Conservation (phyloP, 2,329 filamentous ascomycete genomes). For the Fonsecaea pedrosoi region DNA sequence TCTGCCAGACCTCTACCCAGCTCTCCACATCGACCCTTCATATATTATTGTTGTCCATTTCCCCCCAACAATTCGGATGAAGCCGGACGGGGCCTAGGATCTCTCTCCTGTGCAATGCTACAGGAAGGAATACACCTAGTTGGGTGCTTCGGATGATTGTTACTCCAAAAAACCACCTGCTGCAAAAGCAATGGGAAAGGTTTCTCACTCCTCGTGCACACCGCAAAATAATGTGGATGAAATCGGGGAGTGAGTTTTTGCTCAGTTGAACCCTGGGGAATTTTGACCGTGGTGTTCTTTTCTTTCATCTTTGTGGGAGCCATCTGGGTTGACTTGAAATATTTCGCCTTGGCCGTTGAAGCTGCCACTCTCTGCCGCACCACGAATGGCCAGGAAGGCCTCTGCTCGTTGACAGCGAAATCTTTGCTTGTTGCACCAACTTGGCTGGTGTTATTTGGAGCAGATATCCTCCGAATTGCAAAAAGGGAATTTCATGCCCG, state of each 20-base stretch:
- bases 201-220: neutral
- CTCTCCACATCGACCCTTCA: neutral
- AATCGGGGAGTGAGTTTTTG: neutral
- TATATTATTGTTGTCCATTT: neutral
- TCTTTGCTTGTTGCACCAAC: neutral
- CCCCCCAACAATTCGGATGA: neutral
- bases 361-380: neutral
- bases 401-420: neutral
- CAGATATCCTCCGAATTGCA: neutral
- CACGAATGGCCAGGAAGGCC: neutral
- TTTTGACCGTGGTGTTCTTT: neutral
- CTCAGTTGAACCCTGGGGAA: neutral
- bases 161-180: neutral
- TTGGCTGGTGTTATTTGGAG: neutral
- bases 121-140: neutral
- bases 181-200: neutral
- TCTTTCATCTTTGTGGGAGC: neutral
- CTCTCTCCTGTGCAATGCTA: too few species aligned
- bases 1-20: neutral
- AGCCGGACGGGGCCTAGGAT: neutral
- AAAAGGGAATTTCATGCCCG: neutral
- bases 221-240: neutral
- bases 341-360: neutral
- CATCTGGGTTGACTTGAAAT: neutral
- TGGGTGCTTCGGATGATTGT: constrained; percentile 1